Base-by-base conservation (phyloP, 2,329 filamentous ascomycete species). In the Xylariaceae sp. region DNA sequence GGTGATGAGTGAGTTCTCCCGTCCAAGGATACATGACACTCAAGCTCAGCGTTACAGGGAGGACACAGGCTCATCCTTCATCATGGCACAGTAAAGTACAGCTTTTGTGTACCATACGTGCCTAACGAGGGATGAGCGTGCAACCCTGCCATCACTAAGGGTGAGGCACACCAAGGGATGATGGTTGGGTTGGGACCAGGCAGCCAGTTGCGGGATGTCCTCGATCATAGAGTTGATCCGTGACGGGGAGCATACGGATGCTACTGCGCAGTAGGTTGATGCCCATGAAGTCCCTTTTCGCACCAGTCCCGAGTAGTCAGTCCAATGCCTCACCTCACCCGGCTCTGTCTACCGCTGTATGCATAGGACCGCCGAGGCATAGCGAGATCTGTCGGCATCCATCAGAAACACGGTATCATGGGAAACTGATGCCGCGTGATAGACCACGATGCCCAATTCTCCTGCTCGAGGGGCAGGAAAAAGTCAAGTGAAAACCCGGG, bases 141-240 rank as follows among this genome's bases (percentile, higher is more conserved):
- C 39, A 34, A 49, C 11, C 23, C 35, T 5, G 45, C 51, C 23
- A 30, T 30, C 37, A 48, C 42, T 50, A 17, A 8, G 30, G 48
- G 58, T 58, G 55, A 54, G 56, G 42, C 51, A 39, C 42, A 45
- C 4, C 42, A 45, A n/a, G 61, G 50, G 23, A 6, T 30, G 23
- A 30, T 30, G 23, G n/a, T 39, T 52, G 50, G 39, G n/a, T 39
- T 52, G 50, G 18, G n/a, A 35, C 13, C 13, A 17, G 15, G n/a
- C 55, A 30, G 39, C 18, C 15, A 4, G 34, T 45, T 53, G 49
- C 34, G 42, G 49, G 35, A 23, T 54, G 47, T 45, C 49, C 54
- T 15, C 39, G 37, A 34, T 44, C n/a, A 49, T 53, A 37, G 10
- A 50, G 53, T 23, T 13, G 35, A 17, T 35, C 44, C 10, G 39